A percentile compares a stretch with the other conserved stretches of the same genome.
Conservation (phyloP, 305 asterid genomes). For the Fraxinus albicans region DNA sequence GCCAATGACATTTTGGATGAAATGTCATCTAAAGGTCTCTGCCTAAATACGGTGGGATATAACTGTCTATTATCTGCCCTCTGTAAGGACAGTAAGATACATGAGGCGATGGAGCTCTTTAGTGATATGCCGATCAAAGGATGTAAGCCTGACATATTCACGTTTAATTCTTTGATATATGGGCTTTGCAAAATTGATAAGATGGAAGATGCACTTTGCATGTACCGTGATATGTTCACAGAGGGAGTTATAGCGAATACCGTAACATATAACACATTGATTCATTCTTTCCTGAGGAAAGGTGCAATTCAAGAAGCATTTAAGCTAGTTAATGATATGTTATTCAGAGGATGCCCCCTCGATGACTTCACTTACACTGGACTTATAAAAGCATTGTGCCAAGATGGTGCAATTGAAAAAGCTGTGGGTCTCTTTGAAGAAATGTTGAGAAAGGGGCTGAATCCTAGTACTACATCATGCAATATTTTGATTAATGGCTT, state of each 20-base stretch:
- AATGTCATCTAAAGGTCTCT: conserved; percentile 3
- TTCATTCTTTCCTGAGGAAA: neutral
- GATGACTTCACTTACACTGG: conserved; percentile 4
- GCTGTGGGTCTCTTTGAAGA: conserved; percentile 6
- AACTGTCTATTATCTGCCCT: neutral
- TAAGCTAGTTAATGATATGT: neutral
- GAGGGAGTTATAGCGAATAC: conserved; percentile 1
- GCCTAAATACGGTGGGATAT: conserved; percentile 2
- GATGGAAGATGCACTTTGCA: neutral
- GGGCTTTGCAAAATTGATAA: neutral
- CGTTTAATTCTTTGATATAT: neutral
- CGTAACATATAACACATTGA: neutral
- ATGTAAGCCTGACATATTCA: neutral
- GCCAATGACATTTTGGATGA: neutral
- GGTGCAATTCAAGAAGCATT: neutral
- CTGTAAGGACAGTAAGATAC: neutral
- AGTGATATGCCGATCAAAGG: neutral
- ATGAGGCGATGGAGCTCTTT: neutral
- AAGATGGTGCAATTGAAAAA: neutral
- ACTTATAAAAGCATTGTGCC: neutral
- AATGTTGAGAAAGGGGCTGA: neutral
- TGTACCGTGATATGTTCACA: conserved; percentile 1
- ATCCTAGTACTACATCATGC: neutral
- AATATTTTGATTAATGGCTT: conserved; percentile 2
- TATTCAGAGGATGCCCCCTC: neutral